Conservation (phyloP, 352 stramenopile genomes). For the Pythium pyrilobum region DNA sequence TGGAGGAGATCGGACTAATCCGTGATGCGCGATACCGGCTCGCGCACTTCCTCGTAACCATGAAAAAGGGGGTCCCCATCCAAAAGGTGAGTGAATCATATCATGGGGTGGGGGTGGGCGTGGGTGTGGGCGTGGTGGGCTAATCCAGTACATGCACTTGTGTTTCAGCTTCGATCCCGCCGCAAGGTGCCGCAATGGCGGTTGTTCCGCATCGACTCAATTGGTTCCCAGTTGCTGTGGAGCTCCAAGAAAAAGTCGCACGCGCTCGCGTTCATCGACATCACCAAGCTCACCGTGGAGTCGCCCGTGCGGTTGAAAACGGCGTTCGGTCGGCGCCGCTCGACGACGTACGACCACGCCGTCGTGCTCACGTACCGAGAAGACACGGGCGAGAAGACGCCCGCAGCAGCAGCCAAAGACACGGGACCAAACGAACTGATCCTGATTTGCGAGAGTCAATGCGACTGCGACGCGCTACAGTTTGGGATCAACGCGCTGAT, state of each 20-base stretch:
- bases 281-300: constrained; percentile 34
- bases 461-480: constrained; percentile 49
- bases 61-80: constrained; percentile 58
- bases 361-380: constrained; percentile 38
- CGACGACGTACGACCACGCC: constrained; percentile 22
- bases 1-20: constrained; percentile 57
- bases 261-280: constrained; percentile 41
- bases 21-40: constrained; percentile 31
- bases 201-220: constrained; percentile 52
- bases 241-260: constrained; percentile 46
- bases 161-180: constrained; percentile 26
- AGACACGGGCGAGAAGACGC: not conserved
- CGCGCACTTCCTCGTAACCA: constrained; percentile 56
- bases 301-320: constrained; percentile 36
- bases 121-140: not conserved
- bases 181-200: constrained; percentile 47
- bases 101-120: too few relatives aligned
- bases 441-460: constrained; percentile 54
- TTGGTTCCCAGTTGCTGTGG: constrained; percentile 57
- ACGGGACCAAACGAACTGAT: constrained; percentile 32
- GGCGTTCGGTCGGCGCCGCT: constrained; percentile 20
- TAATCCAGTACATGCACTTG: not conserved
- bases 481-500: constrained; percentile 49
- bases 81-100: constrained; percentile 28
- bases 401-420: not conserved